phyloP scores from a whole-genome alignment of 495 filamentous ascomycete genomes.

The Lichina pygmaea region DNA sequence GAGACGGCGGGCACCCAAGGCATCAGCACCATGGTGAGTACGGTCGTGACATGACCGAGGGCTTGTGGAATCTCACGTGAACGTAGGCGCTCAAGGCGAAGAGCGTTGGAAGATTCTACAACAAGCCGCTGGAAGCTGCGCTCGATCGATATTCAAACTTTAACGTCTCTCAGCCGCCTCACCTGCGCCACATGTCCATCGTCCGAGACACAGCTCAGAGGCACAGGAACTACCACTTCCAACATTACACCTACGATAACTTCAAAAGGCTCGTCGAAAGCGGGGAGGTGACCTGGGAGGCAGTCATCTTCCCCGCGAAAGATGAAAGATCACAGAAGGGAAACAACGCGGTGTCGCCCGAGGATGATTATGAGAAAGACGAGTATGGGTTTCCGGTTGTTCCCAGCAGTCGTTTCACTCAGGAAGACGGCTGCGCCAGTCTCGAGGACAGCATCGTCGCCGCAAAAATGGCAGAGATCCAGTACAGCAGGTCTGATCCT shows the following conservation, averaged over 20 bases:
- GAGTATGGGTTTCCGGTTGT: slow-evolving; percentile 23
- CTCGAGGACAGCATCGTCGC: slow-evolving; percentile 12
- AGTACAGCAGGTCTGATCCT: too few relatives aligned
- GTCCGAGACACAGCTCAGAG: slow-evolving; percentile 30
- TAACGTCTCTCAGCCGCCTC: slow-evolving; percentile 31
- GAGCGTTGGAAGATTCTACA: slow-evolving; percentile 26
- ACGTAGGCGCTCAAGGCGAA: slow-evolving; percentile 19
- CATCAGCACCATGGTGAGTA: slow-evolving; percentile 22
- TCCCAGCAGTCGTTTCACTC: slow-evolving; percentile 9
- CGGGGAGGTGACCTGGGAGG: slow-evolving; percentile 28
- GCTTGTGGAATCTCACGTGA: background rate
- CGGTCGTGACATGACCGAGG: background rate
- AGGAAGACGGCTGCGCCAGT: slow-evolving; percentile 19
- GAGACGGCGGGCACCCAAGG: slow-evolving; percentile 22
- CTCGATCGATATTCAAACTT: slow-evolving; percentile 27
- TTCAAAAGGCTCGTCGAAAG: slow-evolving; percentile 29
- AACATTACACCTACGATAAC: slow-evolving; percentile 27
- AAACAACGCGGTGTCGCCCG: slow-evolving; percentile 8
- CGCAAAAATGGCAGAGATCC: background rate
- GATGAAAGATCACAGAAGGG: slow-evolving; percentile 1
- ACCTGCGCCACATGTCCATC: slow-evolving; percentile 34
- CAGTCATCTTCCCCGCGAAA: slow-evolving; percentile 12
- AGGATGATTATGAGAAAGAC: slow-evolving; percentile 18
- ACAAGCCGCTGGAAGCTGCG: slow-evolving; percentile 27
- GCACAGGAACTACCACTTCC: slow-evolving; percentile 24